phyloP scores from a whole-genome alignment of 305 asterid genomes.

The Coffea humblotiana region DNA sequence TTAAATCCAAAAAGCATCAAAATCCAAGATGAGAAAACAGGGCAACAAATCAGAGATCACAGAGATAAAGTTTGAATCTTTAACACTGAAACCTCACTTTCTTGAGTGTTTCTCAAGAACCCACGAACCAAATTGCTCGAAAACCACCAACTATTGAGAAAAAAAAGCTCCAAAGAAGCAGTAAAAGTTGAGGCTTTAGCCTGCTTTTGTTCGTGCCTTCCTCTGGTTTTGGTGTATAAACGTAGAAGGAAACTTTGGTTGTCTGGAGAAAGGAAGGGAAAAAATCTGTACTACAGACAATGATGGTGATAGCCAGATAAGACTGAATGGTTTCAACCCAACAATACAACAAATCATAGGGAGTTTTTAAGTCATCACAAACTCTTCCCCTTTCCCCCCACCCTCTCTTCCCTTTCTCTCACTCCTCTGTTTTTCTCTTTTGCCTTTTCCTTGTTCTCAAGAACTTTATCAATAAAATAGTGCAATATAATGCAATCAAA shows the following conservation, averaged over 20 bases:
- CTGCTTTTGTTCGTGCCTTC: neutral
- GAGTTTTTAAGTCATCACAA: slow-evolving; percentile 29
- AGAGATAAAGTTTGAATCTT: slow-evolving; percentile 24
- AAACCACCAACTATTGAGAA: slow-evolving; percentile 19
- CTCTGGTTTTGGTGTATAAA: slow-evolving; percentile 15
- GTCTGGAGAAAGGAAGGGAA: slow-evolving; percentile 21
- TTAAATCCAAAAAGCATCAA: slow-evolving; percentile 18
- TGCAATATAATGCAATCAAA: slow-evolving; percentile 13
- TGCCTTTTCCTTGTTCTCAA: slow-evolving; percentile 23
- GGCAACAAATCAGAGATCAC: slow-evolving; percentile 21
- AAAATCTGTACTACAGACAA: slow-evolving; percentile 38
- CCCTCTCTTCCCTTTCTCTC: slow-evolving; percentile 6
- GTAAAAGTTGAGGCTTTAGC: neutral
- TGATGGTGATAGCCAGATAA: slow-evolving; percentile 40
- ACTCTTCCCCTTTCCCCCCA: neutral
- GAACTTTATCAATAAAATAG: slow-evolving; percentile 26
- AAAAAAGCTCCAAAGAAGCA: neutral
- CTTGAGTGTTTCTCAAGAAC: slow-evolving; percentile 22
- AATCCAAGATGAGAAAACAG: slow-evolving; percentile 29
- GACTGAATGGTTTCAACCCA: slow-evolving; percentile 46
- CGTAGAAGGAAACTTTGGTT: slow-evolving; percentile 19
- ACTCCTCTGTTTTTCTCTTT: slow-evolving; percentile 31
- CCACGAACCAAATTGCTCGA: slow-evolving; percentile 22
- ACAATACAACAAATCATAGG: slow-evolving; percentile 55
- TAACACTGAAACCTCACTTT: slow-evolving; percentile 16